Conservation (phyloP, 495 filamentous ascomycete species). For the Halenospora varia region DNA sequence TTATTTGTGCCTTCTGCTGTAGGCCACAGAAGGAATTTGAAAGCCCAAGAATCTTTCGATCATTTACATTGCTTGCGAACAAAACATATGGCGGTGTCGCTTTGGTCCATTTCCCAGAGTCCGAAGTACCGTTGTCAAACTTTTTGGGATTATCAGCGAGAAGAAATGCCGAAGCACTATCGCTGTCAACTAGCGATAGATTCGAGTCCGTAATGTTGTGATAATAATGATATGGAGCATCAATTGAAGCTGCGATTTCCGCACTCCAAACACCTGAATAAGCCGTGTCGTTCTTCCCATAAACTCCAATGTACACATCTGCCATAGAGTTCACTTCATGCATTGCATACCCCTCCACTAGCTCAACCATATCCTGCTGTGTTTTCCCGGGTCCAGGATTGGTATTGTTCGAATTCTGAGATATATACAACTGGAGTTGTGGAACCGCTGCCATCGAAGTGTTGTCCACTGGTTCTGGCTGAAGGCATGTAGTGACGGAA, state of each 20-base stretch:
- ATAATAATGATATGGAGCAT: constrained; percentile 59
- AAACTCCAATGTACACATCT: constrained; percentile 71
- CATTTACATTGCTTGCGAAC: constrained; percentile 67
- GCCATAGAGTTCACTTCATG: constrained; percentile 46
- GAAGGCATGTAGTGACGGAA: constrained; percentile 75
- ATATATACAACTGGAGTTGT: constrained; percentile 76
- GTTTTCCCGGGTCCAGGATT: constrained; percentile 59
- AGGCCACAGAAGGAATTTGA: constrained; percentile 73
- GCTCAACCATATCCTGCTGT: constrained; percentile 36
- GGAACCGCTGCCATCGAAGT: constrained; percentile 45
- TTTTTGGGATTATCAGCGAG: constrained; percentile 67
- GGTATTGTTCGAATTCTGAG: constrained; percentile 56
- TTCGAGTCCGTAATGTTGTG: constrained; percentile 36
- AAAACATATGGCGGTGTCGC: constrained; percentile 63
- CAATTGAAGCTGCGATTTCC: constrained; percentile 77
- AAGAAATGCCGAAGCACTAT: constrained; percentile 69
- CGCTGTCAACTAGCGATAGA: constrained; percentile 74
- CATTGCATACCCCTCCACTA: constrained; percentile 60
- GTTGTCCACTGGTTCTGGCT: constrained; percentile 46
- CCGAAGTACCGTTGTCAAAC: constrained; percentile 31
- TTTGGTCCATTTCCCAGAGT: constrained; percentile 53
- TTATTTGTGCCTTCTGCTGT: constrained; percentile 55
- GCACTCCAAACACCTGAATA: constrained; percentile 62
- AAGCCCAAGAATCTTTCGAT: constrained; percentile 59
- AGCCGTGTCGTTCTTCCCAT: constrained; percentile 53